Base-by-base conservation (phyloP, 768 basidiomycete genomes). In the Suillus tomentosus region DNA sequence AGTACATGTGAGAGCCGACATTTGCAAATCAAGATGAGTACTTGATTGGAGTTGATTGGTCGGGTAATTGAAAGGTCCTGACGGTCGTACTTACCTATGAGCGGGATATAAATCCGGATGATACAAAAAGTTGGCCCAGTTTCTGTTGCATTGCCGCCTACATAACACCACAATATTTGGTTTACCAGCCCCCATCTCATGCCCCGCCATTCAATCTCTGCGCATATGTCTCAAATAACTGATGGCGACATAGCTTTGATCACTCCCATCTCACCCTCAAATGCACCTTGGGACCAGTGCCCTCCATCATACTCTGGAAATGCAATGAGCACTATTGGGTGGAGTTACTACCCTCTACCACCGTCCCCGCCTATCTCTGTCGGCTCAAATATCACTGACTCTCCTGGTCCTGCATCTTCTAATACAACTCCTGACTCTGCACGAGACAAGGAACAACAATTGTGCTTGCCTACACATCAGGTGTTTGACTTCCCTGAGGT, bases 381-480 rank as follows among this genome's bases (percentile, higher is more conserved):
- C 65, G 77, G 77, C 60, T 83, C 83, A 17, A 73, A 76, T 42
- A 66, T 72, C 69, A 75, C 79, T 13, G 82, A 77, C 65, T 84
- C 86, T 48, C 85, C 84, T 5, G 70, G 77, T 48, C 82, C 79
- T 42, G 62, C 80, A 6, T n/a, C 74, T 15, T n/a, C 74, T 15
- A 78, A 77, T 66, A 76, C 79, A 70, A 79, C 78, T 65, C 80
- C 84, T 5, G 84, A 84, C 66, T 66, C 74, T 13, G 67, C 62
- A 34, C 75, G 79, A 19, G 82, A 84, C 27, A 72, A 78, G 62
- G 81, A 84, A 61, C 82, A 80, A 64, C 76, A 78, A 62, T 77
- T 85, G 48, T 91, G 88, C 71, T 74, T 91, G 15, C 83, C 90
- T 40, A 91, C 90, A 17, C 84, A 85, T 73, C 87, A 91, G 77